Base-by-base conservation (phyloP, 495 filamentous ascomycete species). In the Chaetomium cochliodes region DNA sequence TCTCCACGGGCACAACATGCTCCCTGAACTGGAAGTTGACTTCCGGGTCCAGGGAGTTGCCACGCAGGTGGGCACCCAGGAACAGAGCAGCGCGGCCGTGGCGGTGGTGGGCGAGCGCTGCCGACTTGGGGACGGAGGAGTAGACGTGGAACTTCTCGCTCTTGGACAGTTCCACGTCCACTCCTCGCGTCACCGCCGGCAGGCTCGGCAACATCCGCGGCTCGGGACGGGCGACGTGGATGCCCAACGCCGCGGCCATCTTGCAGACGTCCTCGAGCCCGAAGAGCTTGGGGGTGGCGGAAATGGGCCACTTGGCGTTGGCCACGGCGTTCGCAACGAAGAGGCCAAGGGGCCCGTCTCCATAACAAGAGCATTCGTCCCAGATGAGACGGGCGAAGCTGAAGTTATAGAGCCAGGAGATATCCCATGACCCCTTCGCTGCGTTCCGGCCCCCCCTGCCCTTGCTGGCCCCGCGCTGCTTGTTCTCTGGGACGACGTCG, bases 361-460 rank as follows among this genome's bases (percentile, higher is more conserved):
- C 74, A 42, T 80, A 71, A 67, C 89, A 88, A 2, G 86, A 85
- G 71, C 84, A 91, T 60, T 92, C 89, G 68, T 92, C 89, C 51
- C 90, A 80, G 5, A 92, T 79, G 16, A 90, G 66, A 0, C 89
- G 83, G 58, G 84, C 79, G 67, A 84, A 92, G 13, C 73, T 75
- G 73, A 87, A 90, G 60, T 80, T 80, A 60, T 90, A 86, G 2
- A 91, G 28, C 62, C 59, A 69, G 2, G 42, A 50, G 39, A 53
- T 51, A 8, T 52, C 25, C 52, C 46, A 54, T 3, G 23, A 4
- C 18, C 30, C 30, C 30, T 54, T 7, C 7, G 8, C 15, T 0
- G 5, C 2, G 18, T 62, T 47, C 22, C 13, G n/a, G 16, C 0
- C 20, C 12, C 6, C 20, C 22, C 54, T 44, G 9, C 4, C 25